These are phyloP conservation scores for Pseudonitzschia pungens DNA, from an alignment of 108 stramenopile genomes.

Conservation along the genomic window DNA sequence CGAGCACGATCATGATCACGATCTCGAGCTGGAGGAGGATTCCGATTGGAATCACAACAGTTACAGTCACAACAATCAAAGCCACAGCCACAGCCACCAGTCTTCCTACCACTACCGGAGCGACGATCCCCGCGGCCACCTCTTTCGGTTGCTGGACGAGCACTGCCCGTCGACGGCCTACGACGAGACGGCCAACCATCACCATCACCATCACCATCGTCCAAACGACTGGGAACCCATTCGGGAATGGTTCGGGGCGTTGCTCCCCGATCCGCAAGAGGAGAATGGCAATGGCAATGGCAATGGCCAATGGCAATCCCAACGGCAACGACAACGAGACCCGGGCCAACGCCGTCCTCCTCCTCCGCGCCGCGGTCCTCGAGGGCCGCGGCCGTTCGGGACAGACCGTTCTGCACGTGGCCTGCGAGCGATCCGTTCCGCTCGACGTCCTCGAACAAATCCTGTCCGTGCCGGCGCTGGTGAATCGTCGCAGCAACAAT, in stretches of 20 bases:
- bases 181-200: not conserved
- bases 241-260: constrained; percentile 1
- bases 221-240: constrained; percentile 12
- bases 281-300: not conserved
- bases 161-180: constrained; percentile 1
- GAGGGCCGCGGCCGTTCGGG: constrained; percentile 5
- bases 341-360: not conserved
- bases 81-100: no score
- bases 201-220: not conserved
- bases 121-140: constrained; percentile 4
- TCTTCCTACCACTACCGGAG: not conserved
- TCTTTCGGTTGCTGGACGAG: not conserved
- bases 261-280: not conserved
- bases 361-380: constrained; percentile 7
- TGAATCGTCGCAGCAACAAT: not conserved
- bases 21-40: not conserved
- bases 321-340: not conserved
- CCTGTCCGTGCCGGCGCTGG: not conserved
- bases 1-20: not conserved
- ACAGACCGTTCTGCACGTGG: not conserved
- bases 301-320: not conserved
- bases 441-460: not conserved
- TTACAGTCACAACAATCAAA: no score
- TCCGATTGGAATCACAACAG: not conserved
- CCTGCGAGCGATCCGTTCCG: constrained; percentile 5